Evolutionary conservation across 1,139 yeast species (phyloP), one percentile per base, ranked within the genome.

Genomic region (Diutina ranongensis): DNA sequence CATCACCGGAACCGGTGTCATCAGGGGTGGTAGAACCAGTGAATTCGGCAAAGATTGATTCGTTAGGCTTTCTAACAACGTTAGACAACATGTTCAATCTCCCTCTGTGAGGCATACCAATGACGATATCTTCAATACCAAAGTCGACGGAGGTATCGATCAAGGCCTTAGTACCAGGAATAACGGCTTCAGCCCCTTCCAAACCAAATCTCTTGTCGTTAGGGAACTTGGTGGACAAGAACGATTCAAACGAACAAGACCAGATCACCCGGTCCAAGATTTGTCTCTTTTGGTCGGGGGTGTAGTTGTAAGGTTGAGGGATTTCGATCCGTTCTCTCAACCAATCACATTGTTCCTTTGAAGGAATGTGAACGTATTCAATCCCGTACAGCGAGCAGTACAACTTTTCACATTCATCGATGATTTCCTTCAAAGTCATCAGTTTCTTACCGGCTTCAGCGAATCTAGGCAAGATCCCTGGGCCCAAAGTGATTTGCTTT

Each of bases 81-180:
- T 92, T 92, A 50, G 97, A 87, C 68, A 92, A 78, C 83, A 92
- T 89, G 67, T 92, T 92, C 60, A 92, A 76, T 74, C 99, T 83
- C 70, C 99, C 99, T 78, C 99, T 87, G 69, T 92, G 98, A 49
- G 99, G 97, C 98, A 92, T 92, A 72, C 99, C 99, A 58, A 94
- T 83, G 58, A 92, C 95, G 51, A 92, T 80, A 63, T 92, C 97
- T 68, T 89, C 97, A 49, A 89, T 82, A 58, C 99, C 99, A 51
- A 72, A 70, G 55, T 88, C 97, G 46, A 89, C 97, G 44, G 96
- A 78, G 53, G 89, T 81, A 66, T 92, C 99, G 62, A 92, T 89
- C 63, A 92, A 68, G 45, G 97, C 85, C 72, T 92, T 92, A 76
- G 92, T 83, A 71, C 97, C 98, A 44, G 98, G 97, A 46, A 92